phyloP scores from a whole-genome alignment of 148 eudicot genomes.

The Tetragonia tetragonoides region DNA sequence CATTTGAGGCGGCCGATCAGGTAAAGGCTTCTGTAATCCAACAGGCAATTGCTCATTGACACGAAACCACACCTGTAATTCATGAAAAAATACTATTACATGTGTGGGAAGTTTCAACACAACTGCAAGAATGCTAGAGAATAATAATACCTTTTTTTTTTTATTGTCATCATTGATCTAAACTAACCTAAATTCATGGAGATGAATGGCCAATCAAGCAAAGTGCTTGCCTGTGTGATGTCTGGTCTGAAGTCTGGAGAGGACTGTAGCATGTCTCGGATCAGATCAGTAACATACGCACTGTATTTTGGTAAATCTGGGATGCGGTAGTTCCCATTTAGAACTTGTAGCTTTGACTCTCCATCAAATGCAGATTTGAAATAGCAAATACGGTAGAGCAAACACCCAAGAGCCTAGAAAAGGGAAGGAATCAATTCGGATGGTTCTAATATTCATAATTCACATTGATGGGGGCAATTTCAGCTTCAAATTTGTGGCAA shows the following conservation, averaged over 20 bases:
- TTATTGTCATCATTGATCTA: conserved; percentile 40
- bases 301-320: conserved; percentile 93
- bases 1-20: conserved; percentile 85
- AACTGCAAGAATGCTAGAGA: not conserved
- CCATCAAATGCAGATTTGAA: conserved; percentile 98
- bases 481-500: not conserved
- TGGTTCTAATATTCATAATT: not conserved
- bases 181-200: conserved; percentile 76
- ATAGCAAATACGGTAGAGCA: conserved; percentile 91
- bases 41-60: conserved; percentile 83
- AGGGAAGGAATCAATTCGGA: conserved; percentile 2
- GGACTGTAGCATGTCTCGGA: conserved; percentile 86
- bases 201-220: conserved; percentile 85
- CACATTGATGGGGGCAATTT: too few species aligned
- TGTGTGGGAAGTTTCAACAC: not conserved
- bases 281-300: conserved; percentile 60
- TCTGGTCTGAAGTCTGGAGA: conserved; percentile 96
- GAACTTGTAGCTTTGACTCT: conserved; percentile 93
- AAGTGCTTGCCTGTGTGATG: conserved; percentile 97
- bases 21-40: conserved; percentile 75
- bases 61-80: conserved; percentile 90
- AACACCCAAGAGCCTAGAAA: conserved; percentile 91
- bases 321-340: conserved; percentile 94
- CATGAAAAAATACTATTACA: conserved; percentile 10
- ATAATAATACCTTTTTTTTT: conserved; percentile 34